These are phyloP conservation scores for Tricholoma terreum DNA, from an alignment of 768 basidiomycete species.

Conservation along the genomic window DNA sequence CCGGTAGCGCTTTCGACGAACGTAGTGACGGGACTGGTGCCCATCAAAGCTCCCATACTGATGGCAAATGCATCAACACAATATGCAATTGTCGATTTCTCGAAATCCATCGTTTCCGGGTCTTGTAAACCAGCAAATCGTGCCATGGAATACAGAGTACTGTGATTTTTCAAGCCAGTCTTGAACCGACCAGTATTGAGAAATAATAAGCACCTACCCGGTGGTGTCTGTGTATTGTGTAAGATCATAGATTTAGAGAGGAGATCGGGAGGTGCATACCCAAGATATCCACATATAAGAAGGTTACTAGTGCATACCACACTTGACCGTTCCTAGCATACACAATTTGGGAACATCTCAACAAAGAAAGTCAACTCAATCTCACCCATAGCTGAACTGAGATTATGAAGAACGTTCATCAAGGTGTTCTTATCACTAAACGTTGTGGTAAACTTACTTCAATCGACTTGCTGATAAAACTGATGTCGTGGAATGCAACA, in stretches of 20 bases:
- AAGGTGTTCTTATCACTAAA: neutral
- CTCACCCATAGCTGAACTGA: slow-evolving; percentile 48
- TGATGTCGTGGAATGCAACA: slow-evolving; percentile 67
- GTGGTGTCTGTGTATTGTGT: slow-evolving; percentile 41
- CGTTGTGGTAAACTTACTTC: slow-evolving; percentile 43
- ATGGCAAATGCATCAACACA: slow-evolving; percentile 81
- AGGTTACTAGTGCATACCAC: slow-evolving; percentile 86
- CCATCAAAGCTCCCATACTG: slow-evolving; percentile 77
- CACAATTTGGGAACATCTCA: slow-evolving; percentile 7
- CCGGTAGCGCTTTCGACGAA: slow-evolving; percentile 83
- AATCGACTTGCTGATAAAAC: slow-evolving; percentile 61
- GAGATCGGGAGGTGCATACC: slow-evolving; percentile 37
- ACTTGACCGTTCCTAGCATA: slow-evolving; percentile 56
- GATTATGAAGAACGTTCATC: neutral
- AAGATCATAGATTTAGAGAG: slow-evolving; percentile 1
- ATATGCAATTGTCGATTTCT: slow-evolving; percentile 77
- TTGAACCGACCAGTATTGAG: neutral
- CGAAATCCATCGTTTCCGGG: slow-evolving; percentile 82
- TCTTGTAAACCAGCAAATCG: slow-evolving; percentile 85
- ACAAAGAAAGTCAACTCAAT: neutral
- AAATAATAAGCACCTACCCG: slow-evolving; percentile 28
- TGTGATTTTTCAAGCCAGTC: slow-evolving; percentile 36
- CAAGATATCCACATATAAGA: slow-evolving; percentile 87
- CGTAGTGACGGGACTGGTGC: slow-evolving; percentile 78
- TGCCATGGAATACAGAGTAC: slow-evolving; percentile 88